A percentile compares a stretch with the other conserved stretches of the same genome.
These are phyloP conservation scores for Daldinia eschscholtzii DNA, from an alignment of 2,329 filamentous ascomycete species.

Conservation along the genomic window DNA sequence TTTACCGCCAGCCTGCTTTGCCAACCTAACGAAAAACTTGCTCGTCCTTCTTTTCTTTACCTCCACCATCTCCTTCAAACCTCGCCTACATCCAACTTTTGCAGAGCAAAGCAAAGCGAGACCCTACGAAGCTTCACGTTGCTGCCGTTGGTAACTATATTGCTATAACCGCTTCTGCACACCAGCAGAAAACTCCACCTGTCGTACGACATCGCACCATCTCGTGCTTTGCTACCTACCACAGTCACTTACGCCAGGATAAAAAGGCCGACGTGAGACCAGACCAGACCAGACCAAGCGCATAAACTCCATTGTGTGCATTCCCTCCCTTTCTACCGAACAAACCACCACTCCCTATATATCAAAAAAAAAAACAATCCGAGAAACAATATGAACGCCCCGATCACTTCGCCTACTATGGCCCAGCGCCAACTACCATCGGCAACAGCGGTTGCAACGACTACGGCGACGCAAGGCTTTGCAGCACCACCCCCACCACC, in stretches of 20 bases:
- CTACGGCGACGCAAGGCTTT: constrained; percentile 39
- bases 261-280: constrained; percentile 25
- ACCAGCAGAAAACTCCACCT: constrained; percentile 28
- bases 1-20: constrained; percentile 7
- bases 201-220: constrained; percentile 49
- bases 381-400: constrained; percentile 30
- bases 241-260: constrained; percentile 3
- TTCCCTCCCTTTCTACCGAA: not conserved
- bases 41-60: constrained; percentile 15
- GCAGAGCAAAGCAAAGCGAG: not conserved
- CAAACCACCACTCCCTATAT: not conserved
- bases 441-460: constrained; percentile 26
- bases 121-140: constrained; percentile 11
- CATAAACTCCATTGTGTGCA: constrained; percentile 28
- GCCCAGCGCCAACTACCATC: constrained; percentile 36
- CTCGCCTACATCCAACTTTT: not conserved
- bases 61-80: constrained; percentile 7
- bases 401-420: constrained; percentile 32
- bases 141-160: constrained; percentile 15
- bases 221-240: constrained; percentile 22
- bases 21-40: constrained; percentile 15
- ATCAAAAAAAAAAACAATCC: not conserved
- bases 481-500: constrained; percentile 46
- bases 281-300: constrained; percentile 13
- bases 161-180: constrained; percentile 28